These are phyloP conservation scores for Filosporella fistucella DNA, from an alignment of 495 filamentous ascomycete species.

Conservation along the genomic window DNA sequence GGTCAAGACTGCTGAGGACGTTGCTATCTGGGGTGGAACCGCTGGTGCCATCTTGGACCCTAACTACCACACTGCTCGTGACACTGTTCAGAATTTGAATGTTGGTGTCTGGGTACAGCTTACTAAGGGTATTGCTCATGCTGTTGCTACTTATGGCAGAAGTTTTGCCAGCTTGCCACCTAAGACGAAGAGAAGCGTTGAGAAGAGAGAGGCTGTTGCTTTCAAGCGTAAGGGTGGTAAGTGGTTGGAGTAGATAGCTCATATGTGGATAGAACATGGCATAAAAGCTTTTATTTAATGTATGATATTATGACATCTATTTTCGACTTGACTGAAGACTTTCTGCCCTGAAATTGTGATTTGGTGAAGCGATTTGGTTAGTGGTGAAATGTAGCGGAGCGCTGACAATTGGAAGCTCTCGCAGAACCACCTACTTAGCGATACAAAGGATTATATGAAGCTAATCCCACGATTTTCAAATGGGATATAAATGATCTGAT, in stretches of 20 bases:
- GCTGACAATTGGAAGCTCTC: too few species aligned
- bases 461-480: too few species aligned
- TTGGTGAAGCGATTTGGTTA: too few species aligned
- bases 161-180: slow-evolving; percentile 29
- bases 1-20: slow-evolving; percentile 58
- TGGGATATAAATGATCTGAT: too few species aligned
- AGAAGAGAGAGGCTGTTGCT: background rate
- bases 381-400: too few species aligned
- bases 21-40: slow-evolving; percentile 51
- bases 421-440: too few species aligned
- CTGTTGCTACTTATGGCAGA: slow-evolving; percentile 57
- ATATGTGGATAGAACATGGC: too few species aligned
- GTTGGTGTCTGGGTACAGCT: slow-evolving; percentile 56
- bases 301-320: too few species aligned
- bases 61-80: slow-evolving; percentile 47
- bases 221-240: background rate
- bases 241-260: background rate
- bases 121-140: slow-evolving; percentile 55
- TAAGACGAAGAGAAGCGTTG: background rate
- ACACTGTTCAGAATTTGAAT: slow-evolving; percentile 56
- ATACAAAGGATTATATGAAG: too few species aligned
- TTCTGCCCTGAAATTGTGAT: too few species aligned
- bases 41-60: slow-evolving; percentile 54
- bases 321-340: too few species aligned
- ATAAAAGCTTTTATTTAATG: too few species aligned